Evolutionary conservation across 2,329 filamentous ascomycete genomes (phyloP).

Genomic region (Canariomyces notabilis): DNA sequence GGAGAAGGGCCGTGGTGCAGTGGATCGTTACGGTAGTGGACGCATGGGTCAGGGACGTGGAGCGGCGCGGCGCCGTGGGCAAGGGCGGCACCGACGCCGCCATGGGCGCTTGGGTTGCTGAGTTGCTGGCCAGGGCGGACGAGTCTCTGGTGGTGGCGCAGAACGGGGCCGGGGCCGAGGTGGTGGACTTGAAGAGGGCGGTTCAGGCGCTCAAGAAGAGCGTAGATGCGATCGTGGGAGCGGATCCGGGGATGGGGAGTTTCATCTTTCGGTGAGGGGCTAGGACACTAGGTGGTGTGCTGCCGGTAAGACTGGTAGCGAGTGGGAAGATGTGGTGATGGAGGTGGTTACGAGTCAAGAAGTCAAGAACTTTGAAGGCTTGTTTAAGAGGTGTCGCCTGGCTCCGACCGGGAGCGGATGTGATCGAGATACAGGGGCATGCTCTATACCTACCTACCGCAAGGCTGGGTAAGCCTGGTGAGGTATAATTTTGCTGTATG

Average conservation of each 20-base stretch:
- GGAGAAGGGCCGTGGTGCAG: slow-evolving; percentile 48
- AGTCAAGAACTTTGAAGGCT: too few relatives aligned
- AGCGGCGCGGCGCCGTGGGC: slow-evolving; percentile 39
- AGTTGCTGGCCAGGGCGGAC: slow-evolving; percentile 49
- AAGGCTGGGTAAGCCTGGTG: not conserved
- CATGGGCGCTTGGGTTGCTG: slow-evolving; percentile 42
- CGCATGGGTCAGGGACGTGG: slow-evolving; percentile 46
- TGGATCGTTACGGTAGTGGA: slow-evolving; percentile 48
- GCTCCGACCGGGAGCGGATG: too few relatives aligned
- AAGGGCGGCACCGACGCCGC: slow-evolving; percentile 34
- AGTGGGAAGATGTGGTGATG: too few relatives aligned
- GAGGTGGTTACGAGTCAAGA: too few relatives aligned
- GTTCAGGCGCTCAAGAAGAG: slow-evolving; percentile 23
- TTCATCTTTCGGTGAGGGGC: slow-evolving; percentile 17
- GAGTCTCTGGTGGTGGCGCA: slow-evolving; percentile 22
- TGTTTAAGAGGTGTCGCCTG: too few relatives aligned
- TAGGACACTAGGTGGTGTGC: too few relatives aligned
- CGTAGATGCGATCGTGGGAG: slow-evolving; percentile 22
- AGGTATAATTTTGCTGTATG: not conserved
- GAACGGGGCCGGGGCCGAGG: slow-evolving; percentile 12
- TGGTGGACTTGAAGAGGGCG: slow-evolving; percentile 20
- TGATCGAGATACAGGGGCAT: too few relatives aligned
- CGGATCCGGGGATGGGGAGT: slow-evolving; percentile 14
- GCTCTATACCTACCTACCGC: not conserved
- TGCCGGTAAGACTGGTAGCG: too few relatives aligned